Base-by-base conservation (phyloP, 148 eudicot species). In the Euryodendron excelsum region DNA sequence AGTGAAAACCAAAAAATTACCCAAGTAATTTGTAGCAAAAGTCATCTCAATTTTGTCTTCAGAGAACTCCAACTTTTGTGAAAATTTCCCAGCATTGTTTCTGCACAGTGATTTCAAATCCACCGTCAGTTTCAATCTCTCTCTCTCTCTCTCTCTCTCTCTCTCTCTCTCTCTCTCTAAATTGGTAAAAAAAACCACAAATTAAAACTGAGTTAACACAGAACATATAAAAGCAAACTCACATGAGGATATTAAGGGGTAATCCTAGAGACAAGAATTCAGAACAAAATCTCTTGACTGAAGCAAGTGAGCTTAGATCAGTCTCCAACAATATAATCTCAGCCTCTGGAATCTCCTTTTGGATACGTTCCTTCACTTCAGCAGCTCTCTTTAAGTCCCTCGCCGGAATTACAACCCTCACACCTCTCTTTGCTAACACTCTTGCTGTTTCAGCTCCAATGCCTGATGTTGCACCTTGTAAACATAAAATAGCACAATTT, bases 21-120 rank as follows among this genome's bases (percentile, higher is more conserved):
- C 99, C 18, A 95, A 82, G 87, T 95, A 95, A 84, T 95, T 95
- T 61, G 99, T 93, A 21, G 99, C 97, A 84, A 89, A 84, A 55
- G 96, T 95, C 85, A 95, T 90, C 87, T 95, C 99, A 87, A 95
- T 77, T 76, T 95, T 93, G 82, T 95, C 99, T 62, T 95, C 97
- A 53, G 99, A 95, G 77, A 84, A 93, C 74, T 95, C 97, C 88
- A 95, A 60, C 89, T 90, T 93, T 34, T 87, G 90, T 31, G 99
- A 95, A 67, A 86, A 95, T 33, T 93, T 91, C 71, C 99, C 97
- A 52, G 97, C 99, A 84, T 95, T 95, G 70, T 95, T 95, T 91
- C 99, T 95, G 91, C 77, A 78, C 31, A 83, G 21, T 63, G 63
- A 69, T 23, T 50, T 36, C 23, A 47, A 15, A 58, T 9, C 20